Conservation (phyloP, 148 eudicot genomes). For the Camellia japonica region DNA sequence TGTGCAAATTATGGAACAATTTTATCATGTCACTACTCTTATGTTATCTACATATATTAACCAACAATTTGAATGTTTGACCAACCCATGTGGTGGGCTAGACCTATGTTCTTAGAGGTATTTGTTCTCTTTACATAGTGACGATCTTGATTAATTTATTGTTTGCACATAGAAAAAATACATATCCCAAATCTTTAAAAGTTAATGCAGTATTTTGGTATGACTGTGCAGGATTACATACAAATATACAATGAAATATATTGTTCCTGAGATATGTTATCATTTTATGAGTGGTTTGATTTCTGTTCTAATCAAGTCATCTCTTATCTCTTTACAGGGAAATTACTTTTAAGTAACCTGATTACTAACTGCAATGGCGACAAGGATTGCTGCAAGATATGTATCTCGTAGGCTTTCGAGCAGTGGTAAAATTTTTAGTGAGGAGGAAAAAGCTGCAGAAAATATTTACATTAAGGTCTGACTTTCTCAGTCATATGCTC, state of each 20-base stretch:
- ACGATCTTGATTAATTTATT: background rate
- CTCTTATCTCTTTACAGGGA: constrained; percentile 8
- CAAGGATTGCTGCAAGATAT: constrained; percentile 63
- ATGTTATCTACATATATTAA: background rate
- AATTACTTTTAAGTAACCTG: constrained; percentile 6
- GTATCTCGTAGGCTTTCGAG: constrained; percentile 75
- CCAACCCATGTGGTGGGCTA: background rate
- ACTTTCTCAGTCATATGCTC: background rate
- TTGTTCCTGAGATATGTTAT: background rate
- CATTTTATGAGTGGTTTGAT: background rate
- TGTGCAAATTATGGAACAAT: too few species aligned
- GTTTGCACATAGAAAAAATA: background rate
- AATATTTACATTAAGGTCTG: constrained; percentile 91
- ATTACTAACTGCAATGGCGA: constrained; percentile 48
- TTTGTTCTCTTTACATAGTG: background rate
- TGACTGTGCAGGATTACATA: background rate
- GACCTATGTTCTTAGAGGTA: background rate
- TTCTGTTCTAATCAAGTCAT: background rate
- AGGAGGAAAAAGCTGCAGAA: constrained; percentile 99
- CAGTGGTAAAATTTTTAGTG: constrained; percentile 71
- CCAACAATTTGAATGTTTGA: background rate
- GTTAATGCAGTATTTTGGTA: background rate
- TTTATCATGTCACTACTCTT: background rate
- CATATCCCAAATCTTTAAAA: background rate
- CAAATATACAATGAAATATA: background rate